A percentile compares a stretch with the other conserved stretches of the same genome.
Evolutionary conservation across 495 filamentous ascomycete species (phyloP).

Genomic region (Evernia prunastri): DNA sequence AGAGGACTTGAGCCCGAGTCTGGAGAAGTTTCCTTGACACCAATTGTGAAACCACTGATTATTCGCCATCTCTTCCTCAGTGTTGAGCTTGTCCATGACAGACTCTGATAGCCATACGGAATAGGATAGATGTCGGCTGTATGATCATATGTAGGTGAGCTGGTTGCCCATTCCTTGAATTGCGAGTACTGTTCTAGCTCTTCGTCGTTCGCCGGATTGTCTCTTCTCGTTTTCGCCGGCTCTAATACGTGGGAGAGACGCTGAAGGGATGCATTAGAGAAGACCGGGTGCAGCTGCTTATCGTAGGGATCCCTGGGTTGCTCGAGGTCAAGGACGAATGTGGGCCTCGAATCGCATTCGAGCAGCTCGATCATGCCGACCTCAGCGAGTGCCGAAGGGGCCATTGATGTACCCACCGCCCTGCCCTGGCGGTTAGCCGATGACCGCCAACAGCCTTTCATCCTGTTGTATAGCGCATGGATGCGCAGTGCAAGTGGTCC

Average conservation of each 20-base stretch:
- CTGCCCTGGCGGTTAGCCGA: background rate
- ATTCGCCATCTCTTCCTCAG: background rate
- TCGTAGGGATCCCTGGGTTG: conserved; percentile 26
- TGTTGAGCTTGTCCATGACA: conserved; percentile 26
- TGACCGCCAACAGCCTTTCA: background rate
- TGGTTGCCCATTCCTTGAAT: conserved; percentile 1
- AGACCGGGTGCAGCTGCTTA: background rate
- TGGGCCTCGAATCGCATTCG: conserved; percentile 60
- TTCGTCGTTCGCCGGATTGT: background rate
- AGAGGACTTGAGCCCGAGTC: background rate
- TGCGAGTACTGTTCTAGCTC: background rate
- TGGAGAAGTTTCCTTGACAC: conserved; percentile 51
- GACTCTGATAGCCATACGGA: conserved; percentile 21
- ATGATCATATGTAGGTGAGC: background rate
- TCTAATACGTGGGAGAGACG: background rate
- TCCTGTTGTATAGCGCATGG: background rate
- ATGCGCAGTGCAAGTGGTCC: background rate
- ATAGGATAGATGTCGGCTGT: background rate
- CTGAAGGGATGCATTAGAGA: background rate
- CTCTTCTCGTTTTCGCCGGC: background rate
- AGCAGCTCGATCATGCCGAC: conserved; percentile 58
- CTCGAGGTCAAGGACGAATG: conserved; percentile 62
- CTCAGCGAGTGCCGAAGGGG: background rate
- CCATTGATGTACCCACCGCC: background rate
- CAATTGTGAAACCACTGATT: conserved; percentile 49